These are phyloP conservation scores for Prunus campanulata DNA, from an alignment of 306 rosid genomes.

Conservation along the genomic window DNA sequence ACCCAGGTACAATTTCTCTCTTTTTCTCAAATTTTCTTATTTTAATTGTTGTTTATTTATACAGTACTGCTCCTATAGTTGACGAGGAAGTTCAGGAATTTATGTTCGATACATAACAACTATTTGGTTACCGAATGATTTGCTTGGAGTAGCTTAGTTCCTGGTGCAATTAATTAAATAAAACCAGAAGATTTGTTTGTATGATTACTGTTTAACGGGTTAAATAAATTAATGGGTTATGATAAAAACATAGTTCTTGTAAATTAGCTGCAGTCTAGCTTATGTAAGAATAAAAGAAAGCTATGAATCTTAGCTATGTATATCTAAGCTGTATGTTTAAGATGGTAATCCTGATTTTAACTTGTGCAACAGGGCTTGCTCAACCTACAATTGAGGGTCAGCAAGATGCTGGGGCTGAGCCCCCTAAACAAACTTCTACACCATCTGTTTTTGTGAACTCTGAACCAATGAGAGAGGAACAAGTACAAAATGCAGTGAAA, in stretches of 20 bases:
- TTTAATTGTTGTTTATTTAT: neutral
- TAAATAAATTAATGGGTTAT: neutral
- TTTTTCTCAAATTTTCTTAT: neutral
- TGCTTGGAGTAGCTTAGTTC: neutral
- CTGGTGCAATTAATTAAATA: neutral
- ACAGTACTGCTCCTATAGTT: neutral
- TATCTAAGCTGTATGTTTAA: neutral
- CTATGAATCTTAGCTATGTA: neutral
- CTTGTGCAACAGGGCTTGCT: slow-evolving; percentile 31
- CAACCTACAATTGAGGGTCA: slow-evolving; percentile 46
- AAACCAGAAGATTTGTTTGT: neutral
- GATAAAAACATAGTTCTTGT: neutral
- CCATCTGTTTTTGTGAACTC: slow-evolving; percentile 79
- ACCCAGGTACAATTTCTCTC: slow-evolving; percentile 39
- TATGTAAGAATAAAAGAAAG: neutral
- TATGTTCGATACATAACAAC: neutral
- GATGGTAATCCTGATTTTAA: slow-evolving; percentile 16
- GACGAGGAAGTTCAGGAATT: neutral
- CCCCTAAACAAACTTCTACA: slow-evolving; percentile 43
- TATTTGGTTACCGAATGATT: neutral
- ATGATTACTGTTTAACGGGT: neutral
- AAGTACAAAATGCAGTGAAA: slow-evolving; percentile 89
- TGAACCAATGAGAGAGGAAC: slow-evolving; percentile 89
- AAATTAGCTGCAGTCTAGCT: neutral
- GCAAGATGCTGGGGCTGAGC: slow-evolving; percentile 51